These are phyloP conservation scores for Annulohypoxylon stygium DNA, from an alignment of 495 filamentous ascomycete genomes.

Conservation along the genomic window DNA sequence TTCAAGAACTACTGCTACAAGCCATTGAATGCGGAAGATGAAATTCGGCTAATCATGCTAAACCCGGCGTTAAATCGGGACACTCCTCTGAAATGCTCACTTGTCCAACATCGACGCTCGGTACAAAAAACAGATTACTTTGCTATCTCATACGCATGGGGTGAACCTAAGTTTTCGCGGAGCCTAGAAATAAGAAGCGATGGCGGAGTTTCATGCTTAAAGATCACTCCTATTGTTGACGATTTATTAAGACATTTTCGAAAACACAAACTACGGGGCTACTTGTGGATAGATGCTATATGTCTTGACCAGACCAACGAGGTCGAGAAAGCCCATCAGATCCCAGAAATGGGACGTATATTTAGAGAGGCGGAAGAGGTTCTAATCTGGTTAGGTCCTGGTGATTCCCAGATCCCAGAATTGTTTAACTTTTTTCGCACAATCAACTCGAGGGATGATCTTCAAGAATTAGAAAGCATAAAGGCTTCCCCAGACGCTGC, in stretches of 20 bases:
- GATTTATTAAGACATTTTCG: neutral
- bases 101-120: neutral
- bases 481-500: too few species aligned
- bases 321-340: slow-evolving; percentile 49
- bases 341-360: slow-evolving; percentile 47
- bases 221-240: slow-evolving; percentile 13
- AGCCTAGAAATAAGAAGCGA: slow-evolving; percentile 10
- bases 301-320: slow-evolving; percentile 54
- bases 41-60: slow-evolving; percentile 1
- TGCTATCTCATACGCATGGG: slow-evolving; percentile 15
- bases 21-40: slow-evolving; percentile 2
- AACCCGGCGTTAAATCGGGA: neutral
- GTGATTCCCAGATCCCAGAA: neutral
- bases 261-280: neutral
- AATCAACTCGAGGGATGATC: neutral
- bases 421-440: neutral
- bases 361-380: neutral
- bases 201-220: slow-evolving; percentile 9
- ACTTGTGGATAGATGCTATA: slow-evolving; percentile 54
- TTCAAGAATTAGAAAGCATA: neutral
- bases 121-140: neutral
- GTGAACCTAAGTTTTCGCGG: slow-evolving; percentile 12
- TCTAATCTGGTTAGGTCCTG: neutral
- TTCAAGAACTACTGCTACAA: slow-evolving; percentile 11
- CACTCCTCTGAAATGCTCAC: neutral